Percentiles rank a stretch among this genome's conserved stretches.
phyloP scores from a whole-genome alignment of 768 basidiomycete genomes.

The Leucosporidium yakuticum region DNA sequence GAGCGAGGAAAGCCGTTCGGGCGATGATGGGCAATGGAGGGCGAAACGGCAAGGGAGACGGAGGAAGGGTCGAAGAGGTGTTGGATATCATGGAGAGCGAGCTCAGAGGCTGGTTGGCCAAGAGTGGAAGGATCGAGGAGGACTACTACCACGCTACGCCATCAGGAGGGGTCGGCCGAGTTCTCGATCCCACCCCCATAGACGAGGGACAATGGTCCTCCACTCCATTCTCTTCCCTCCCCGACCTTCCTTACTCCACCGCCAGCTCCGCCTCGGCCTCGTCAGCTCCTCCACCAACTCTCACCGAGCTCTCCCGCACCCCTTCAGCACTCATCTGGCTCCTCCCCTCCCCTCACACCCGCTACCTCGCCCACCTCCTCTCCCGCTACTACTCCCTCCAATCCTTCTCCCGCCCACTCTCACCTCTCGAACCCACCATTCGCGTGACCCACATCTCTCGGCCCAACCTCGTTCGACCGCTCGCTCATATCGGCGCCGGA shows the following conservation, averaged over 20 bases:
- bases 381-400: constrained; percentile 28
- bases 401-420: constrained; percentile 24
- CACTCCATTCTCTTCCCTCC: not conserved
- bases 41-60: not conserved
- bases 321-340: constrained; percentile 28
- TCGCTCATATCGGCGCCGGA: not conserved
- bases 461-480: constrained; percentile 11
- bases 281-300: not conserved
- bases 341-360: constrained; percentile 18
- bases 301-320: constrained; percentile 26
- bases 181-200: no score
- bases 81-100: constrained; percentile 25
- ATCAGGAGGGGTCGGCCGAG: no score
- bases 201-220: constrained; percentile 15
- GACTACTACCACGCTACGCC: no score
- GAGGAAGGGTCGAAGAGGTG: constrained; percentile 19
- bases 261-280: not conserved
- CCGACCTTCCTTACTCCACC: constrained; percentile 10
- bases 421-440: constrained; percentile 17
- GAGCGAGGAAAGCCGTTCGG: constrained; percentile 14
- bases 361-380: constrained; percentile 27
- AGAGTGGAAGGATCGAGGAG: not conserved
- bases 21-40: not conserved
- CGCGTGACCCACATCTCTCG: constrained; percentile 26
- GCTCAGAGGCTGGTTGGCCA: constrained; percentile 13